Conservation (phyloP, 2,329 filamentous ascomycete species). For the Xylaria hypoxylon region DNA sequence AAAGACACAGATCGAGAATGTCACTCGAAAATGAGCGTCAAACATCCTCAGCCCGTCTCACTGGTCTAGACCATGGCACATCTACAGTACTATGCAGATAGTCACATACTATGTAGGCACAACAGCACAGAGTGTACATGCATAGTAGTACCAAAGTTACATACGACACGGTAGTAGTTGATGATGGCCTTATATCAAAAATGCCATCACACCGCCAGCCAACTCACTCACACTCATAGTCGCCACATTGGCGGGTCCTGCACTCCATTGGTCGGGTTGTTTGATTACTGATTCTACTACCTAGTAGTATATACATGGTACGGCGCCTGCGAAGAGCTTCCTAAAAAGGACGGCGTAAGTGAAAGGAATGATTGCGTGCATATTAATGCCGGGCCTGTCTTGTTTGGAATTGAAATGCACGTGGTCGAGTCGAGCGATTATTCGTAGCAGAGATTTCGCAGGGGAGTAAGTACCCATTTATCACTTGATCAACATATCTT, state of each 20-base stretch:
- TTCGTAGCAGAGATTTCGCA: conserved; percentile 5
- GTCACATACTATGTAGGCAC: not conserved
- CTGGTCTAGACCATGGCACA: conserved; percentile 21
- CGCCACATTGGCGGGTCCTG: conserved; percentile 19
- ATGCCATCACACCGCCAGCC: conserved; percentile 39
- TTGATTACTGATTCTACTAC: conserved; percentile 32
- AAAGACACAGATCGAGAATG: conserved; percentile 8
- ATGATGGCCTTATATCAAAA: conserved; percentile 6
- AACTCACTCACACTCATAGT: conserved; percentile 20
- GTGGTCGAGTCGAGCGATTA: conserved; percentile 25
- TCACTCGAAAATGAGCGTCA: conserved; percentile 10
- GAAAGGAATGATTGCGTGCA: conserved; percentile 38
- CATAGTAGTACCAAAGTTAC: not conserved
- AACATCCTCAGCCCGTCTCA: conserved; percentile 14
- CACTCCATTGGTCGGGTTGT: conserved; percentile 29
- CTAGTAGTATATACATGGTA: no score
- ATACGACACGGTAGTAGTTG: not conserved
- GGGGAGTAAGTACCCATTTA: not conserved
- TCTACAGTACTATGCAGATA: not conserved
- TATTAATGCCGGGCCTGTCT: conserved; percentile 34
- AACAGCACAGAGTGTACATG: no score
- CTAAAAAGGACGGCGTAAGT: conserved; percentile 28
- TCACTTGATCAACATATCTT: conserved; percentile 1
- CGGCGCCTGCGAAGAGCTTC: conserved; percentile 35
- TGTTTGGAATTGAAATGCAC: conserved; percentile 25